Evolutionary conservation across 257 asterid genomes (phyloP), one percentile per base, ranked within the genome.

Genomic region (Phtheirospermum japonicum): DNA sequence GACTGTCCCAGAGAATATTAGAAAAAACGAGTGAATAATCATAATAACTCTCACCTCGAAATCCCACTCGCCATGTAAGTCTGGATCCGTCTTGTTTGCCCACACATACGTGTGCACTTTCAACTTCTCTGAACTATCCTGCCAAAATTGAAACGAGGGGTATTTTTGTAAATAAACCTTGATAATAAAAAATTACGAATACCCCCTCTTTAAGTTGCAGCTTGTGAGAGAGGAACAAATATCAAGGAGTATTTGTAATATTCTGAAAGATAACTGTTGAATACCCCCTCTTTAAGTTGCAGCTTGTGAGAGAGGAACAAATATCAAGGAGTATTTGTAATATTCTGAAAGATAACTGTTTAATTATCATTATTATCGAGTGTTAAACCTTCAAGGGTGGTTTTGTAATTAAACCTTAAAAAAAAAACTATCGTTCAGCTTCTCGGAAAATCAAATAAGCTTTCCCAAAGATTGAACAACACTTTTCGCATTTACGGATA

Each of bases 1-100:
- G 36, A 33, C 57, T 49, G 43, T 46, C n/a, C 53, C 4, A 7
- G 16, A 59, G 9, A 52, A 5, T 36, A 20, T 16, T 14, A 46
- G 30, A n/a, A 42, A 37, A 7, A 0, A 5, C 7, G 11, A 52
- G 52, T 4, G 23, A n/a, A 50, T 50, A 8, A 17, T 17, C 31
- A 50, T 50, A 50, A 9, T 6, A 19, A 9, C 19, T 50, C 14
- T 62, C 36, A 84, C 92, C 92, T 82, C 86, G 61, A 84, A 75
- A 65, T 84, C 70, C 92, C 92, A 84, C 18, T 82, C 85, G 32
- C 88, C 86, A 26, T 70, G 73, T 71, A 84, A 71, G 54, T 72
- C 64, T 6, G 88, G 85, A 74, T 84, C 88, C 40, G 68, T 56
- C 71, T 67, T 63, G 69, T 84, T 73, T 50, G 59, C 73, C 92